Percentiles rank a stretch among this genome's conserved stretches.
Conservation (phyloP, 495 filamentous ascomycete genomes). For the Xylaria cubensis region DNA sequence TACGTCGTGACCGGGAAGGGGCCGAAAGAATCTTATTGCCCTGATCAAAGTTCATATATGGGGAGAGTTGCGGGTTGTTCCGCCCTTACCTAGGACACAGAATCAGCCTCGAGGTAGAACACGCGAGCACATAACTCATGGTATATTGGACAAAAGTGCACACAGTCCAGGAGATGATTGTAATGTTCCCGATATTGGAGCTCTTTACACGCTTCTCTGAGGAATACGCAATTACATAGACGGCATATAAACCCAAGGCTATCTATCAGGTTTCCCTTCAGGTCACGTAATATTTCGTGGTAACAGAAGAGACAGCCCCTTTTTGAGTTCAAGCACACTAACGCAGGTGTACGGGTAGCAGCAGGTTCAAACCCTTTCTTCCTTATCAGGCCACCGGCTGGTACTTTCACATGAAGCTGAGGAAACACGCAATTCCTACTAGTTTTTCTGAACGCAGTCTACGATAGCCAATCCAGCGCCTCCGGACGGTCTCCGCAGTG, state of each 20-base stretch:
- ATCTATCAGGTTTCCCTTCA: neutral
- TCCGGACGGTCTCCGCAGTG: neutral
- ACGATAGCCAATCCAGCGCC: neutral
- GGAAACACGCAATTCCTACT: neutral
- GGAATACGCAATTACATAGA: neutral
- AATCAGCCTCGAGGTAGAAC: no score
- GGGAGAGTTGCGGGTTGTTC: slow-evolving; percentile 12
- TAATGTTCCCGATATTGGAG: neutral
- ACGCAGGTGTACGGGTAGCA: neutral
- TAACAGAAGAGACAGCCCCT: neutral
- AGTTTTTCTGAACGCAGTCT: neutral
- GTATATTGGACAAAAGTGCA: neutral
- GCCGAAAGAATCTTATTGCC: neutral
- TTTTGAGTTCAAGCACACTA: neutral
- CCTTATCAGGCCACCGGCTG: neutral
- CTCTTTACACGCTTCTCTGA: neutral
- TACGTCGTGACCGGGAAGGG: no score
- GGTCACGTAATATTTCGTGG: neutral
- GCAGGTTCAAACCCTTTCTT: neutral
- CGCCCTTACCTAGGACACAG: neutral
- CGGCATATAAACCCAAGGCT: neutral
- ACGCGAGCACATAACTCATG: neutral
- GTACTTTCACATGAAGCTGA: neutral
- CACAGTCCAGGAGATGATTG: neutral
- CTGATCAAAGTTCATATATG: no score